Evolutionary conservation across 2,329 filamentous ascomycete species (phyloP).

Genomic region (Aspergillus felis): DNA sequence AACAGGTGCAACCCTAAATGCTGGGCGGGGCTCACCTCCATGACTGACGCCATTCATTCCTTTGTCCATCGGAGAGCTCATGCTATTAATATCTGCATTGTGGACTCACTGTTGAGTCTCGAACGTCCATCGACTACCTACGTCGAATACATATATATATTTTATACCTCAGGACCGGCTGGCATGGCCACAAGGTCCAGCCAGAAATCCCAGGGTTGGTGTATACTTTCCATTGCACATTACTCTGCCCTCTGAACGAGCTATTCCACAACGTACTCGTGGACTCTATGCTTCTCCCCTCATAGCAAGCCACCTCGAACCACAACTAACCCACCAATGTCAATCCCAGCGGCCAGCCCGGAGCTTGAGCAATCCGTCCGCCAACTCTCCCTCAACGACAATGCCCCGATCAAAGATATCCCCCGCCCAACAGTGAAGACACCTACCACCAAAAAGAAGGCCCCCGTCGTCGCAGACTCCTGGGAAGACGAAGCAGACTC

Average conservation of each 20-base stretch:
- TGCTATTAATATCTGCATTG: conserved; percentile 17
- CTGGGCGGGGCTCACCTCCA: conserved; percentile 14
- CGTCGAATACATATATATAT: neutral
- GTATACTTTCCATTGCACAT: neutral
- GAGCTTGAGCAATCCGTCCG: conserved; percentile 32
- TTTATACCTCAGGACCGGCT: neutral
- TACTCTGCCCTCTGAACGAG: neutral
- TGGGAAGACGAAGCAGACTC: conserved; percentile 70
- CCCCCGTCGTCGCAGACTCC: conserved; percentile 60
- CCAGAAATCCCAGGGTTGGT: conserved; percentile 17
- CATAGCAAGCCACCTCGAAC: neutral
- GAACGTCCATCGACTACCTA: conserved; percentile 1
- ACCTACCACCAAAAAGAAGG: conserved; percentile 23
- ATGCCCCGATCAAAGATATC: conserved; percentile 7
- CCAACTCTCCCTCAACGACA: conserved; percentile 27
- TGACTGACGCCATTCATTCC: conserved; percentile 21
- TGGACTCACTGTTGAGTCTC: conserved; percentile 1
- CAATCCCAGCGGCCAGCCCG: conserved; percentile 13
- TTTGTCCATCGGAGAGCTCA: conserved; percentile 3
- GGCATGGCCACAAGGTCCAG: conserved; percentile 10
- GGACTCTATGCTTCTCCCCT: neutral
- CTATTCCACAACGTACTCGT: neutral
- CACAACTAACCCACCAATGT: conserved; percentile 15
- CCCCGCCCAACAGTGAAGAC: conserved; percentile 6
- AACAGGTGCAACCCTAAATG: conserved; percentile 1